Evolutionary conservation across 83 land plant species (phyloP).

Genomic region (Picea abies): DNA sequence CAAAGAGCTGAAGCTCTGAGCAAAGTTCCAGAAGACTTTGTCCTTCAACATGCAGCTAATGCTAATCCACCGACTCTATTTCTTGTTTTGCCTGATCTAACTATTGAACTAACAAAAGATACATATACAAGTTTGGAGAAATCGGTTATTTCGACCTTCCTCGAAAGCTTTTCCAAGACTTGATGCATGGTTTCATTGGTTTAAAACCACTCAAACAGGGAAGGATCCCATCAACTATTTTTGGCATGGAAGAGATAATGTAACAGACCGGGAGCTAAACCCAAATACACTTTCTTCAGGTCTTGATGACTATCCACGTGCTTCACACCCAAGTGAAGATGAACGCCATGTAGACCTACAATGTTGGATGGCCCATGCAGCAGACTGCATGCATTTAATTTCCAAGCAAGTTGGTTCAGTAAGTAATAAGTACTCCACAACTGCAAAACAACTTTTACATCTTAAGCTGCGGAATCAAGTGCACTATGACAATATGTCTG

Average conservation of each 20-base stretch:
- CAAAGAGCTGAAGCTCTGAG: constrained; percentile 53
- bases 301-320: constrained; percentile 98
- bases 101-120: constrained; percentile 28
- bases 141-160: constrained; percentile 45
- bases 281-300: constrained; percentile 91
- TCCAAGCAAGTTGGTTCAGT: constrained; percentile 39
- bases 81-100: constrained; percentile 68
- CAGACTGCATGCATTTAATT: constrained; percentile 77
- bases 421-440: constrained; percentile 48
- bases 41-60: constrained; percentile 84
- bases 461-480: constrained; percentile 82
- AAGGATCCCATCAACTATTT: not conserved
- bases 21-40: constrained; percentile 95
- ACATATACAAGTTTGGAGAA: constrained; percentile 48
- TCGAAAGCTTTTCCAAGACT: constrained; percentile 77
- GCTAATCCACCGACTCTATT: constrained; percentile 97
- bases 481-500: constrained; percentile 69
- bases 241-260: too few relatives aligned
- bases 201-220: constrained; percentile 93
- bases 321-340: constrained; percentile 94
- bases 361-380: constrained; percentile 50
- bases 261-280: too few relatives aligned
- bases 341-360: constrained; percentile 84
- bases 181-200: constrained; percentile 97
- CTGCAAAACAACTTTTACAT: constrained; percentile 67